Conservation (phyloP, 2,329 filamentous ascomycete genomes). For the Aspergillus uvarum region DNA sequence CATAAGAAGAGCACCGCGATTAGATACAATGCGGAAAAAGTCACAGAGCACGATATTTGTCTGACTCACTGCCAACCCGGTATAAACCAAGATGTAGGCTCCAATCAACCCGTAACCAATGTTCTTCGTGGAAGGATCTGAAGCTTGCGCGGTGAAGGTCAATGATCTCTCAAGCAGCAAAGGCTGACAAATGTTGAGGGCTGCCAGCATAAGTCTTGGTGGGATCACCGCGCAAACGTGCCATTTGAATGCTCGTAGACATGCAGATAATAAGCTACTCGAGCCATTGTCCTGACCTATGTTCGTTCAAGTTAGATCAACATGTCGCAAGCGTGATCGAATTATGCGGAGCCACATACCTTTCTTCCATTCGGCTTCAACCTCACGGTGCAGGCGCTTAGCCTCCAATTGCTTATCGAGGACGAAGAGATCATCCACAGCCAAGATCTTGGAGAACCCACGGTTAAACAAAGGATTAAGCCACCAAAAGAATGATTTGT, state of each 20-base stretch:
- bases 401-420: conserved; percentile 49
- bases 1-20: conserved; percentile 16
- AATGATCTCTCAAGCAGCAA: conserved; percentile 41
- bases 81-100: conserved; percentile 45
- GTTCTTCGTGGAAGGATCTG: conserved; percentile 30
- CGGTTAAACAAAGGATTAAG: conserved; percentile 52
- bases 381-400: conserved; percentile 38
- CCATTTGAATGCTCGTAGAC: conserved; percentile 34
- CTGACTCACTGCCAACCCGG: conserved; percentile 41
- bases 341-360: conserved; percentile 23
- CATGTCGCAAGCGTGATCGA: background rate
- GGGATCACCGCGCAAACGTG: conserved; percentile 34
- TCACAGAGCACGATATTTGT: background rate
- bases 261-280: conserved; percentile 31
- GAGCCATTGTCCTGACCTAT: conserved; percentile 23
- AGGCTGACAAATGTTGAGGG: conserved; percentile 40
- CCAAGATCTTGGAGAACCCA: conserved; percentile 48
- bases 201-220: conserved; percentile 36
- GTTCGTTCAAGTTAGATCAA: conserved; percentile 15
- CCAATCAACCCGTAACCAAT: conserved; percentile 47
- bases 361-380: conserved; percentile 44
- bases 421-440: conserved; percentile 46
- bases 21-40: background rate
- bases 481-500: conserved; percentile 54
- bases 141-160: conserved; percentile 30